Conservation (phyloP, 352 stramenopile species). For the Globisporangium paddicum region DNA sequence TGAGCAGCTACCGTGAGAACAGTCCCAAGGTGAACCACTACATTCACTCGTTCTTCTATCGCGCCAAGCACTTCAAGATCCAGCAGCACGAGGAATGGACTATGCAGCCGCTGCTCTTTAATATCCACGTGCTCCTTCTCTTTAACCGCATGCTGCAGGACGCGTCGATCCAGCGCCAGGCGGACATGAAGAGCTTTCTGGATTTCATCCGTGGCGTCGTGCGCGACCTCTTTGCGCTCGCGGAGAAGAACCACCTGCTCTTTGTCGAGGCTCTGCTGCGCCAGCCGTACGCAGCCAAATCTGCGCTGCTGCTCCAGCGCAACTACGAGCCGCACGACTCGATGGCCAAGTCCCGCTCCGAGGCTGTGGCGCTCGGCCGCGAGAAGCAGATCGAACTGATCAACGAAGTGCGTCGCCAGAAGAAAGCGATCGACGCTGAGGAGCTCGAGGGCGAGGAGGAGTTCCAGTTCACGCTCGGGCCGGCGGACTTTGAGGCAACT, state of each 20-base stretch:
- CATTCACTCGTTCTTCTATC: conserved; percentile 87
- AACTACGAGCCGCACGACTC: conserved; percentile 70
- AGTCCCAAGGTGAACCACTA: conserved; percentile 85
- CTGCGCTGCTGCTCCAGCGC: conserved; percentile 67
- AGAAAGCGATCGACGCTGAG: conserved; percentile 66
- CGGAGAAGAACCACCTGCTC: conserved; percentile 74
- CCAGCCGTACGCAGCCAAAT: conserved; percentile 61
- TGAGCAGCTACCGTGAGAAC: conserved; percentile 73
- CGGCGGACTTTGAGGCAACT: conserved; percentile 57
- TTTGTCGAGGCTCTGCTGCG: conserved; percentile 75
- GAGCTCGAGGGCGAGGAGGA: conserved; percentile 78
- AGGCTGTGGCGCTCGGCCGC: conserved; percentile 57
- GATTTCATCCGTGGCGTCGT: conserved; percentile 80
- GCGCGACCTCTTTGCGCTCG: conserved; percentile 73
- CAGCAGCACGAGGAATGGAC: conserved; percentile 68
- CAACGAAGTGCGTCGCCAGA: conserved; percentile 60
- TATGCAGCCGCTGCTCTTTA: conserved; percentile 85
- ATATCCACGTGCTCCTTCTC: conserved; percentile 71
- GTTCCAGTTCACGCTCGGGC: conserved; percentile 65
- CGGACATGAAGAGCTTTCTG: conserved; percentile 63
- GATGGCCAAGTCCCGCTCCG: conserved; percentile 52
- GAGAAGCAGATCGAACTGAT: conserved; percentile 52
- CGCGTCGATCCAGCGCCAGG: conserved; percentile 42
- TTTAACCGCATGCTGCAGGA: conserved; percentile 89
- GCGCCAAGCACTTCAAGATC: conserved; percentile 77